These are phyloP conservation scores for Puccinia polysora DNA, from an alignment of 1,284 basidiomycete genomes.

Conservation along the genomic window DNA sequence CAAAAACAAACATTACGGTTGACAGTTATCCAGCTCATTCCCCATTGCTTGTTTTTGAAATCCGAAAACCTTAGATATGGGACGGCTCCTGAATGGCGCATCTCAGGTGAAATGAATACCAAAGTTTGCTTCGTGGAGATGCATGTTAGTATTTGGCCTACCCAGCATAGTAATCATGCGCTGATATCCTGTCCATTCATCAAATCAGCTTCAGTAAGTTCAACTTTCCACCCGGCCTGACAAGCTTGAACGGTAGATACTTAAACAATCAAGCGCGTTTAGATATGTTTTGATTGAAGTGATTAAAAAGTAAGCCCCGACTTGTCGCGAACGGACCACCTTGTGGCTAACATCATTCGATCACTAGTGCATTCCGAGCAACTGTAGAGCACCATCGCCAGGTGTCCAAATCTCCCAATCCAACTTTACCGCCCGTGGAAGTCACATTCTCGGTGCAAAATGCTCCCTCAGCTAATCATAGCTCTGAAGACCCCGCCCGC, in stretches of 20 bases:
- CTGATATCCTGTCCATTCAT: background rate
- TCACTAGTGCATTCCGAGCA: slow-evolving; percentile 37
- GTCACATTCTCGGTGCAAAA: slow-evolving; percentile 11
- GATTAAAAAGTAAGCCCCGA: slow-evolving; percentile 26
- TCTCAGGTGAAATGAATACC: slow-evolving; percentile 21
- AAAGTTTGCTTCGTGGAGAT: slow-evolving; percentile 36
- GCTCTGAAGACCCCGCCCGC: background rate
- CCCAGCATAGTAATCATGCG: background rate
- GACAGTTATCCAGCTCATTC: background rate
- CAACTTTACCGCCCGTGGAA: slow-evolving; percentile 25
- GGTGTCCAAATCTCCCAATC: background rate
- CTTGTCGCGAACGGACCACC: background rate
- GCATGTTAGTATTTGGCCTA: slow-evolving; percentile 22
- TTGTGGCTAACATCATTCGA: background rate
- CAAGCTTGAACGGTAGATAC: background rate
- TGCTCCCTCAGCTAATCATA: background rate
- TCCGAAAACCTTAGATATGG: slow-evolving; percentile 16
- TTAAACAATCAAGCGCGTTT: background rate
- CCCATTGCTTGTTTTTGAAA: background rate
- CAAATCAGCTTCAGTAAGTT: slow-evolving; percentile 37
- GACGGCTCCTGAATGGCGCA: slow-evolving; percentile 28
- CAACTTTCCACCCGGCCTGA: background rate
- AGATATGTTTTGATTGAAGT: slow-evolving; percentile 41
- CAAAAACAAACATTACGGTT: background rate
- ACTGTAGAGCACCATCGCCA: slow-evolving; percentile 39